These are phyloP conservation scores for Candida cerambycidarum DNA, from an alignment of 805 yeast genomes.

Conservation along the genomic window DNA sequence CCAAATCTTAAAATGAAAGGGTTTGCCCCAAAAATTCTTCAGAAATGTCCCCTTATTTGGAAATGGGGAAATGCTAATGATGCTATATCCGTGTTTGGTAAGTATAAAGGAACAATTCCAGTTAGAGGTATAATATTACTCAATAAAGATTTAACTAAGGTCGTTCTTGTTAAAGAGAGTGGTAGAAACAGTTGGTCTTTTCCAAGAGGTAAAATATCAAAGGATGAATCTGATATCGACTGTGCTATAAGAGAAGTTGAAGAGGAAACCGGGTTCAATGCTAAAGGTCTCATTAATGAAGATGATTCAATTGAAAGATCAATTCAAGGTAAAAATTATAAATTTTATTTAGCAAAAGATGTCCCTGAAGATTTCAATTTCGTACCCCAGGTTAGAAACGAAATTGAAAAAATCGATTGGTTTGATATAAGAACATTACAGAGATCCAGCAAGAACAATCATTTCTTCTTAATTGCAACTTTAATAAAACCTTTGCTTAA, in stretches of 20 bases:
- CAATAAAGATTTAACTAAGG: slow-evolving; percentile 65
- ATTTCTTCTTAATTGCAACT: slow-evolving; percentile 47
- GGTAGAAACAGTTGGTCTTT: slow-evolving; percentile 86
- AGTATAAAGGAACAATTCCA: slow-evolving; percentile 86
- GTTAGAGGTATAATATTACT: slow-evolving; percentile 94
- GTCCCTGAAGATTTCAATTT: slow-evolving; percentile 78
- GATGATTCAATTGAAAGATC: slow-evolving; percentile 79
- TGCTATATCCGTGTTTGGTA: slow-evolving; percentile 76
- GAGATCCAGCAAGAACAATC: slow-evolving; percentile 40
- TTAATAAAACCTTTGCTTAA: slow-evolving; percentile 51
- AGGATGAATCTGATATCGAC: slow-evolving; percentile 81
- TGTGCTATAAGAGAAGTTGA: slow-evolving; percentile 91
- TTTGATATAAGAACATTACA: slow-evolving; percentile 48
- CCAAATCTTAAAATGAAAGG: slow-evolving; percentile 77
- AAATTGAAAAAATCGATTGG: slow-evolving; percentile 85
- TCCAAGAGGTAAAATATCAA: slow-evolving; percentile 95
- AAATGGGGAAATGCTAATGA: slow-evolving; percentile 81
- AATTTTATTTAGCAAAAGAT: slow-evolving; percentile 72
- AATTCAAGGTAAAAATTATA: slow-evolving; percentile 78
- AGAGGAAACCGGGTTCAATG: slow-evolving; percentile 94
- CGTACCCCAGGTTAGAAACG: slow-evolving; percentile 81
- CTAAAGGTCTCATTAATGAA: slow-evolving; percentile 62
- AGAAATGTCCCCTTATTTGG: slow-evolving; percentile 75
- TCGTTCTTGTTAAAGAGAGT: slow-evolving; percentile 80
- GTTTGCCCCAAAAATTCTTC: slow-evolving; percentile 67